Conservation (phyloP, 768 basidiomycete genomes). For the Lactarius indigo region DNA sequence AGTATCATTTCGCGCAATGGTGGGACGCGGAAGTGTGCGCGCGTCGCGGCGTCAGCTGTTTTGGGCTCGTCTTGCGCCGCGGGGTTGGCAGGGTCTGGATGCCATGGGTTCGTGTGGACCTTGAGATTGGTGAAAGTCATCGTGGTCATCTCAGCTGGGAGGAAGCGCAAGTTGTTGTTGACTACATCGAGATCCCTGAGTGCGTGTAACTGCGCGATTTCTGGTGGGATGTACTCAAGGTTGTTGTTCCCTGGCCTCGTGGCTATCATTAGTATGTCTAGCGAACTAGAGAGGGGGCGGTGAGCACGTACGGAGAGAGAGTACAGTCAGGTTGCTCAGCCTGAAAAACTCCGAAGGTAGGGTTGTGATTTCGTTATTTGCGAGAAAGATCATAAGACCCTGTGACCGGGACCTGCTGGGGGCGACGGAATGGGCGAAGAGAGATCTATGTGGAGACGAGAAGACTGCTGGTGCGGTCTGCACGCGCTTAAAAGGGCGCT, state of each 20-base stretch:
- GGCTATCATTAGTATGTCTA: neutral
- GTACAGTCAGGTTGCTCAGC: slow-evolving; percentile 24
- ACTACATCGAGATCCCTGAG: slow-evolving; percentile 24
- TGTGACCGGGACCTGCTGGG: neutral
- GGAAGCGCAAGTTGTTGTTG: slow-evolving; percentile 22
- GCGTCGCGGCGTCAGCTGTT: neutral
- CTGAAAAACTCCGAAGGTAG: slow-evolving; percentile 23
- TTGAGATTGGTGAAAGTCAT: slow-evolving; percentile 20
- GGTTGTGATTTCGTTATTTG: slow-evolving; percentile 19
- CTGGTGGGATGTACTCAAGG: slow-evolving; percentile 19
- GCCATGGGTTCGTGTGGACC: slow-evolving; percentile 24
- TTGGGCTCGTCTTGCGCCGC: too few species aligned
- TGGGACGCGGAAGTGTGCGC: slow-evolving; percentile 12
- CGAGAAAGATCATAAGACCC: slow-evolving; percentile 23
- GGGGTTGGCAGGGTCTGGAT: slow-evolving; percentile 10
- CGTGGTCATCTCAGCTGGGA: slow-evolving; percentile 24
- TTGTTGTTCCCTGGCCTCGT: slow-evolving; percentile 19
- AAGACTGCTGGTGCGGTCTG: slow-evolving; percentile 21
- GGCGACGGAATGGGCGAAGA: neutral
- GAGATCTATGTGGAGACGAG: slow-evolving; percentile 9
- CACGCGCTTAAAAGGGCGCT: slow-evolving; percentile 18
- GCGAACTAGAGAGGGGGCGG: neutral
- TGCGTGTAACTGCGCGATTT: slow-evolving; percentile 20
- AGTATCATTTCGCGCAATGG: slow-evolving; percentile 23
- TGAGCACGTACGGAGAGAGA: slow-evolving; percentile 21